Conservation (phyloP, 1,139 yeast genomes). For the Chernovozyma aurita region DNA sequence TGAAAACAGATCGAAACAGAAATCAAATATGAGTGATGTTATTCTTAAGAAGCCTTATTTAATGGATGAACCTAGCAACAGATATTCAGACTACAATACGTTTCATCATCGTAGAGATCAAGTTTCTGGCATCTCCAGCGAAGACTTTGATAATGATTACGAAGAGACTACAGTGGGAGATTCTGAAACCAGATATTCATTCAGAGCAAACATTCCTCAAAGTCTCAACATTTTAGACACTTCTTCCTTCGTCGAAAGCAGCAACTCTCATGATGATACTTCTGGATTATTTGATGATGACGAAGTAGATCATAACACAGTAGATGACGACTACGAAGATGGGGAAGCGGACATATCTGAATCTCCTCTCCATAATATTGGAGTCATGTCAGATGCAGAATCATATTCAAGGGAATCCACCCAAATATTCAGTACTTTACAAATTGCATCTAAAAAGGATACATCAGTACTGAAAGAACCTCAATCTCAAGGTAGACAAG, state of each 20-base stretch:
- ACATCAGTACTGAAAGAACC: too few relatives aligned
- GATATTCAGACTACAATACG: not conserved
- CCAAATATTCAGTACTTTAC: constrained; percentile 25
- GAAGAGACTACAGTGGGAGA: constrained; percentile 7
- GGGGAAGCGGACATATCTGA: constrained; percentile 5
- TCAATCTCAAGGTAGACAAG: not conserved
- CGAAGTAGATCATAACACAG: constrained; percentile 1
- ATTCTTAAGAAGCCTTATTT: not conserved
- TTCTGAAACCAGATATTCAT: constrained; percentile 9
- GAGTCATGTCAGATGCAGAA: constrained; percentile 4
- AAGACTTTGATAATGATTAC: constrained; percentile 2
- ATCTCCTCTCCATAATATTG: constrained; percentile 3
- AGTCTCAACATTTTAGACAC: constrained; percentile 13
- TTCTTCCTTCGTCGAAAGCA: constrained; percentile 16
- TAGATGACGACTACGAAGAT: constrained; percentile 3
- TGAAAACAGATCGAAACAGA: constrained; percentile 1
- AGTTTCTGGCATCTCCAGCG: not conserved
- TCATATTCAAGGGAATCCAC: constrained; percentile 20
- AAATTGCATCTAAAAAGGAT: constrained; percentile 7
- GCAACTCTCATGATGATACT: constrained; percentile 1
- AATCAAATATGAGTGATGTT: not conserved
- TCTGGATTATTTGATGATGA: constrained; percentile 6
- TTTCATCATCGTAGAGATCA: not conserved
- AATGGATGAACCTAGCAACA: not conserved
- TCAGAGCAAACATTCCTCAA: constrained; percentile 8